A percentile compares a stretch with the other conserved stretches of the same genome.
Conservation (phyloP, 2,329 filamentous ascomycete species). For the Byssothecium circinans region DNA sequence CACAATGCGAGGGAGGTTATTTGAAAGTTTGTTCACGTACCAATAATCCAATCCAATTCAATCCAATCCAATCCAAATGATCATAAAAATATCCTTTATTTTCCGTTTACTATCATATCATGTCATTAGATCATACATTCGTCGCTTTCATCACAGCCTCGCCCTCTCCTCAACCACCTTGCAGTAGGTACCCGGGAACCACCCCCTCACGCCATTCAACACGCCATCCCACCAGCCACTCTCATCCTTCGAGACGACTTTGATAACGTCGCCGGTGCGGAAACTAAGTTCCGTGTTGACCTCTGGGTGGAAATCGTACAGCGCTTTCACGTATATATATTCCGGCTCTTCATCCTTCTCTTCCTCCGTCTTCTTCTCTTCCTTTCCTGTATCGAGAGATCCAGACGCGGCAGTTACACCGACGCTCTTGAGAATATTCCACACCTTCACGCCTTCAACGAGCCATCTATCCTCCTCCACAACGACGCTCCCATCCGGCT, state of each 20-base stretch:
- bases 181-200: slow-evolving; percentile 7
- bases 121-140: background rate
- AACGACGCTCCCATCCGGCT: slow-evolving; percentile 49
- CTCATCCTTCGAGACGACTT: background rate
- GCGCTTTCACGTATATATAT: background rate
- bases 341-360: background rate
- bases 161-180: background rate
- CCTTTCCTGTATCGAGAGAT: background rate
- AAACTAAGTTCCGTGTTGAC: background rate
- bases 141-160: background rate
- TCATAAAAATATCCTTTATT: no score
- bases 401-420: slow-evolving; percentile 15
- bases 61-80: no score
- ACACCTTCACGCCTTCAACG: slow-evolving; percentile 52
- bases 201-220: slow-evolving; percentile 2
- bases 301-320: slow-evolving; percentile 5
- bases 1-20: no score
- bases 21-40: no score
- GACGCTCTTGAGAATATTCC: slow-evolving; percentile 44
- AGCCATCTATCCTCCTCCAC: slow-evolving; percentile 52
- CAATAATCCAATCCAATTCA: no score
- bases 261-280: slow-evolving; percentile 1
- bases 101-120: background rate
- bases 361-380: background rate
- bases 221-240: slow-evolving; percentile 7